Evolutionary conservation across 257 asterid species (phyloP), one percentile per base, ranked within the genome.

Genomic region (Fraxinus excelsior): DNA sequence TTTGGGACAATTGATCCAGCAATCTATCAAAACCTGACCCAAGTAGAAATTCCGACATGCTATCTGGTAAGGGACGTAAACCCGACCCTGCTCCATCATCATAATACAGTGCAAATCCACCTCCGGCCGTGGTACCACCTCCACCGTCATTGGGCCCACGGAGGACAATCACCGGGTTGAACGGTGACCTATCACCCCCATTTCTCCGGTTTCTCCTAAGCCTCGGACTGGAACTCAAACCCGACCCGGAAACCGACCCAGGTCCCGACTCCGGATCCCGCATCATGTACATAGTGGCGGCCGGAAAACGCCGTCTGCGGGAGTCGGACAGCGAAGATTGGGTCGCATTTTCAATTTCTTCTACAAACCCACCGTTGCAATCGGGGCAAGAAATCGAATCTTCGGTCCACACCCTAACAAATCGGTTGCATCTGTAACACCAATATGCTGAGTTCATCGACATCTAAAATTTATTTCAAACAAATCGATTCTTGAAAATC

Each of bases 21-120:
- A 93, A 79, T 85, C 98, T 76, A 34, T 93, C 98, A n/a, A 93
- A 90, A 31, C 97, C 98, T 29, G 97, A 91, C 58, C 98, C 98
- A 0, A 93, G 84, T 12, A 93, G 71, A 83, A 93, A 93, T 80
- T 93, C 98, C 14, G 96, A 88, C 92, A 93, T 90, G 4, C 82
- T 88, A 0, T 93, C 79, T 0, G 98, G 97, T 32, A 93, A 81
- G 1, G 97, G 97, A 31, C 96, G 84, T 64, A 93, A 70, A 16
- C 97, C 97, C 80, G 92, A 93, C 62, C 96, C 97, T 0, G 93
- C 81, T n/a, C 94, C 97, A 58, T 91, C 98, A 67, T 93, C 98
- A 42, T 93, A 91, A 80, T 84, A 93, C 83, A 93, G 44, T 76
- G 91, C 96, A 77, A 91, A 91, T 42, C 90, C 90, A 34, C 86